Percentiles rank a stretch among this genome's conserved stretches.
phyloP scores from a whole-genome alignment of 345 rosid species.

The Durio zibethinus region DNA sequence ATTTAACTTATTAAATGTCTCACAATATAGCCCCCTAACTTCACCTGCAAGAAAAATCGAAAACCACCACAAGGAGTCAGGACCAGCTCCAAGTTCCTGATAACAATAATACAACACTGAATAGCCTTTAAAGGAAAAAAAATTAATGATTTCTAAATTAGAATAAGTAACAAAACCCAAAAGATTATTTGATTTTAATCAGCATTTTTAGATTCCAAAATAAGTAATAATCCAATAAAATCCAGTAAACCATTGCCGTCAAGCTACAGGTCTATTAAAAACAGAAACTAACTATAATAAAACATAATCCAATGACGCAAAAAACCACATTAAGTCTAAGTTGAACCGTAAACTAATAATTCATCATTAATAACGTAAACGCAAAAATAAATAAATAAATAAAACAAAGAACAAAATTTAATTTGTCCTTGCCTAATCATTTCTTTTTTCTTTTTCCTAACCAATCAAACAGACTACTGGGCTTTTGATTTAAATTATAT shows the following conservation, averaged over 20 bases:
- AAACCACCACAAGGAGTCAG: slow-evolving; percentile 2
- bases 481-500: neutral
- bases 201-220: neutral
- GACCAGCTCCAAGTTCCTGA: slow-evolving; percentile 25
- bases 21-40: slow-evolving; percentile 15
- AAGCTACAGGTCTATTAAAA: neutral
- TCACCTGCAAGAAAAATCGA: slow-evolving; percentile 18
- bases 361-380: neutral
- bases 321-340: neutral
- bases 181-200: neutral
- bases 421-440: neutral
- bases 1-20: slow-evolving; percentile 12
- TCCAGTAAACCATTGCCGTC: neutral
- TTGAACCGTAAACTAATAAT: neutral
- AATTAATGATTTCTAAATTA: slow-evolving; percentile 2
- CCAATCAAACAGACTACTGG: neutral
- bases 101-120: neutral
- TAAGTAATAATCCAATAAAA: neutral
- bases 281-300: neutral
- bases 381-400: neutral
- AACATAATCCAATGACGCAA: neutral
- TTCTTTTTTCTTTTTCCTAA: neutral
- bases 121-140: neutral
- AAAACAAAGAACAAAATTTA: slow-evolving; percentile 1
- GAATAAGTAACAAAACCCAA: neutral